A percentile compares a stretch with the other conserved stretches of the same genome.
Conservation (phyloP, 2,329 filamentous ascomycete species). For the Fusarium hainanense region DNA sequence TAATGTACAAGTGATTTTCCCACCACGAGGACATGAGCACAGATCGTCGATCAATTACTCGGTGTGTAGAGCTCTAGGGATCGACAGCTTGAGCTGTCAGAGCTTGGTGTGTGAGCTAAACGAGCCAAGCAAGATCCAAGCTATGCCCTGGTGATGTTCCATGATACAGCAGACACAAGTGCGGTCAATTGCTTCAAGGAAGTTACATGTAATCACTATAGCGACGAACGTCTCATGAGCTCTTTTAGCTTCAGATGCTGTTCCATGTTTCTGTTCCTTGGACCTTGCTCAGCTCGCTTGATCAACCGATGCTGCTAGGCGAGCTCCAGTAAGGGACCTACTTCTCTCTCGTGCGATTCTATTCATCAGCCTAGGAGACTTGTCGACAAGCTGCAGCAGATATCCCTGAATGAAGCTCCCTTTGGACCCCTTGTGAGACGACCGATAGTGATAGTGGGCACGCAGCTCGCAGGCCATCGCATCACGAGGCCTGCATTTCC, state of each 20-base stretch:
- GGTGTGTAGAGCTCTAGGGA: conserved; percentile 26
- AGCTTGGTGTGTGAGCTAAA: conserved; percentile 29
- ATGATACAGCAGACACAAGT: conserved; percentile 5
- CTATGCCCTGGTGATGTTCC: conserved; percentile 30
- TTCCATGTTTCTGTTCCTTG: conserved; percentile 3
- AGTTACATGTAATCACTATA: conserved; percentile 31
- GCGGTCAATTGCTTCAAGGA: conserved; percentile 35
- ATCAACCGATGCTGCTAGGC: conserved; percentile 28
- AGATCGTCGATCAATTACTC: conserved; percentile 39
- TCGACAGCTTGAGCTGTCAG: conserved; percentile 25
- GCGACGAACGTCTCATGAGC: conserved; percentile 34
- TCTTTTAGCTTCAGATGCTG: conserved; percentile 19
- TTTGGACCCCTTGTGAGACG: conserved; percentile 26
- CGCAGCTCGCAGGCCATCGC: conserved; percentile 26
- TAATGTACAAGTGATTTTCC: conserved; percentile 25
- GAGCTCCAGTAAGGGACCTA: conserved; percentile 28
- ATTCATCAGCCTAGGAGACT: conserved; percentile 20
- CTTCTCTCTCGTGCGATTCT: conserved; percentile 19
- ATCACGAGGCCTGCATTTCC: conserved; percentile 42
- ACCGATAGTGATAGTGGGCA: conserved; percentile 26
- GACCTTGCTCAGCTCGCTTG: conserved; percentile 35
- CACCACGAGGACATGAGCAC: conserved; percentile 13
- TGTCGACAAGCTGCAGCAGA: conserved; percentile 31
- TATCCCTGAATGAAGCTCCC: conserved; percentile 25
- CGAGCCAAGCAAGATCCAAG: conserved; percentile 36